Percentiles rank a stretch among this genome's conserved stretches.
phyloP scores from a whole-genome alignment of 2,329 filamentous ascomycete species.

The Hymenoscyphus albidus region DNA sequence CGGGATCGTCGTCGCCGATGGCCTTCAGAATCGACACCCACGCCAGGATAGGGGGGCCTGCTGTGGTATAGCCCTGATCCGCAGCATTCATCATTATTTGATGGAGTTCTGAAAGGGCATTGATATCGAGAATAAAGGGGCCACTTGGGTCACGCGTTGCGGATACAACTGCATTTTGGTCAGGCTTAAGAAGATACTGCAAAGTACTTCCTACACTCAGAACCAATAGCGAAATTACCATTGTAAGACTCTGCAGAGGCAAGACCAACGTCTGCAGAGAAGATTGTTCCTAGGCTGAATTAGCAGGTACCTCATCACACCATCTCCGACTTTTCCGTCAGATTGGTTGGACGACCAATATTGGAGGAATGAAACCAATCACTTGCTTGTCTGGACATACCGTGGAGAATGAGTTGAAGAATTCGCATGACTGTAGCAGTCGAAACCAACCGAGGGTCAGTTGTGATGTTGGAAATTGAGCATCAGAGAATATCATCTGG shows the following conservation, averaged over 20 bases:
- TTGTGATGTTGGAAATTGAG: slow-evolving; percentile 53
- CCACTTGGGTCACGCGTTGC: slow-evolving; percentile 39
- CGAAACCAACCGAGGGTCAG: slow-evolving; percentile 69
- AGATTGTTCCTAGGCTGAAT: slow-evolving; percentile 23
- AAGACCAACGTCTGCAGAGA: slow-evolving; percentile 43
- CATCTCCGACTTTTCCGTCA: background rate
- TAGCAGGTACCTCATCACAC: slow-evolving; percentile 8
- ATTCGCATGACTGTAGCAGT: slow-evolving; percentile 64
- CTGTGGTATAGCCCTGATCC: slow-evolving; percentile 53
- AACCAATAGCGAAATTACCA: slow-evolving; percentile 67
- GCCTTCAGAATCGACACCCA: slow-evolving; percentile 76
- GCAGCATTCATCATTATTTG: slow-evolving; percentile 62
- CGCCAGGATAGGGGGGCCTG: slow-evolving; percentile 70
- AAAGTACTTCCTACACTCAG: slow-evolving; percentile 49
- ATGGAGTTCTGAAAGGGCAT: slow-evolving; percentile 70
- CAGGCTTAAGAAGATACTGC: slow-evolving; percentile 21
- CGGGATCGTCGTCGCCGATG: slow-evolving; percentile 42
- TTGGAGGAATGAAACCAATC: too few species aligned
- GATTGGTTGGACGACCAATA: background rate
- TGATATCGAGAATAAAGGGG: slow-evolving; percentile 65
- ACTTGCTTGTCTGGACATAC: slow-evolving; percentile 40
- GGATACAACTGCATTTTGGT: slow-evolving; percentile 36
- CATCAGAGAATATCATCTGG: slow-evolving; percentile 59
- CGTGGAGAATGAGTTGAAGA: slow-evolving; percentile 61
- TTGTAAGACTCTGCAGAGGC: slow-evolving; percentile 65